phyloP scores from a whole-genome alignment of 768 basidiomycete genomes.

The Lentinula sp. region DNA sequence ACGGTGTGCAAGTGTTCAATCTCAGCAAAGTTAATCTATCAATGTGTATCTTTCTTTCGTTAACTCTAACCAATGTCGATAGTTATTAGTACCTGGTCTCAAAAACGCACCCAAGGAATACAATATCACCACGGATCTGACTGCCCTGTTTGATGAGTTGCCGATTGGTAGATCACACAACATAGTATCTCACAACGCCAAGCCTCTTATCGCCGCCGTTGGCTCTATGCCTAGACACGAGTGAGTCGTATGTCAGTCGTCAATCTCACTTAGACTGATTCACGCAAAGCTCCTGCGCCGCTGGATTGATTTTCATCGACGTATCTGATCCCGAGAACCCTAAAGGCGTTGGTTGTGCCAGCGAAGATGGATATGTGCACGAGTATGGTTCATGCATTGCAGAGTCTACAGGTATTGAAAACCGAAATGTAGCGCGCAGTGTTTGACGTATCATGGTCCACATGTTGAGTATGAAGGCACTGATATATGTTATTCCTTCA shows the following conservation, averaged over 20 bases:
- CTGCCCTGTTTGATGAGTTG: conserved; percentile 16
- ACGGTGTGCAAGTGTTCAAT: conserved; percentile 24
- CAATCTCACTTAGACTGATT: neutral
- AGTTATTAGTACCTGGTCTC: conserved; percentile 12
- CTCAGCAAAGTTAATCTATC: conserved; percentile 13
- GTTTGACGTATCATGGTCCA: conserved; percentile 23
- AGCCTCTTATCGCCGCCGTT: conserved; percentile 19
- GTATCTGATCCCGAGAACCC: conserved; percentile 20
- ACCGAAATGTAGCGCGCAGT: conserved; percentile 17
- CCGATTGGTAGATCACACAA: conserved; percentile 23
- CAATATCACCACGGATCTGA: conserved; percentile 10
- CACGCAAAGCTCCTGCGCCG: conserved; percentile 7
- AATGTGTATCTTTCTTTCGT: neutral
- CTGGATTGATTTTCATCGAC: conserved; percentile 24
- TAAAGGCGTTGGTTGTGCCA: conserved; percentile 14
- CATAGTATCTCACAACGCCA: conserved; percentile 17
- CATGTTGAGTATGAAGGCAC: conserved; percentile 20
- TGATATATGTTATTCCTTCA: conserved; percentile 25
- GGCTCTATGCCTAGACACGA: conserved; percentile 17
- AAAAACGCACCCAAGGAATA: conserved; percentile 16
- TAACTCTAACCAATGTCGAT: neutral
- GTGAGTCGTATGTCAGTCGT: neutral
- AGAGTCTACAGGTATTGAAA: neutral
- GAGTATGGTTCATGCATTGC: conserved; percentile 11
- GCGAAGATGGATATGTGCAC: conserved; percentile 24